Evolutionary conservation across 2,329 filamentous ascomycete species (phyloP).

Genomic region (Cladosporium sp.): DNA sequence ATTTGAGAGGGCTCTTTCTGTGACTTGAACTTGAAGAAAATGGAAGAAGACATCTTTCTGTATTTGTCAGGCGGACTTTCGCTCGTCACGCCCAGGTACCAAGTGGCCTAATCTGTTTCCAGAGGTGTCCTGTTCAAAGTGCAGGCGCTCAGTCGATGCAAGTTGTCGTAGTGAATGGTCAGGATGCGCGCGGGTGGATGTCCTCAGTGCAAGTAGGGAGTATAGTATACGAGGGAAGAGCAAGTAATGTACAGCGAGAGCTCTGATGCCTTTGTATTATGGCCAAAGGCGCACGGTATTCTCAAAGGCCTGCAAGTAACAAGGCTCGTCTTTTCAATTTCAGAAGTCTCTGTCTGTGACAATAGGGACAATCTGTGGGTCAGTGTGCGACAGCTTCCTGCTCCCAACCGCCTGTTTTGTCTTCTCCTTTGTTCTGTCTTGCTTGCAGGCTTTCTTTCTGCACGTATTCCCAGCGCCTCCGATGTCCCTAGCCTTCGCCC

Average conservation of each 20-base stretch:
- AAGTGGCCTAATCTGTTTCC: not conserved
- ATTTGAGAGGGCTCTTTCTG: conserved; percentile 92
- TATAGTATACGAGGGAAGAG: conserved; percentile 9
- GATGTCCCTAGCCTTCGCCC: conserved; percentile 5
- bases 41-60: conserved; percentile 80
- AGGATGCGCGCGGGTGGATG: conserved; percentile 6
- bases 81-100: not conserved
- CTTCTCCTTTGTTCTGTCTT: not conserved
- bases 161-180: conserved; percentile 1
- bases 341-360: conserved; percentile 14
- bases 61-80: not conserved
- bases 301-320: conserved; percentile 12
- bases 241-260: conserved; percentile 12
- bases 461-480: conserved; percentile 8
- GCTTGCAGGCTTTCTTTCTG: conserved; percentile 4
- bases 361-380: conserved; percentile 12
- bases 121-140: not conserved
- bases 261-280: conserved; percentile 10
- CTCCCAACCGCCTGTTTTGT: conserved; percentile 1
- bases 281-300: conserved; percentile 12
- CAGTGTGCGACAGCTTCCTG: conserved; percentile 7
- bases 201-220: conserved; percentile 11
- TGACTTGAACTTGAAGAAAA: conserved; percentile 99
- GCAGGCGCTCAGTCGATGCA: not conserved
- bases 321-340: conserved; percentile 12